Evolutionary conservation across 2,329 filamentous ascomycete genomes (phyloP), one percentile per base, ranked within the genome.

Genomic region (Colletotrichum sp.): DNA sequence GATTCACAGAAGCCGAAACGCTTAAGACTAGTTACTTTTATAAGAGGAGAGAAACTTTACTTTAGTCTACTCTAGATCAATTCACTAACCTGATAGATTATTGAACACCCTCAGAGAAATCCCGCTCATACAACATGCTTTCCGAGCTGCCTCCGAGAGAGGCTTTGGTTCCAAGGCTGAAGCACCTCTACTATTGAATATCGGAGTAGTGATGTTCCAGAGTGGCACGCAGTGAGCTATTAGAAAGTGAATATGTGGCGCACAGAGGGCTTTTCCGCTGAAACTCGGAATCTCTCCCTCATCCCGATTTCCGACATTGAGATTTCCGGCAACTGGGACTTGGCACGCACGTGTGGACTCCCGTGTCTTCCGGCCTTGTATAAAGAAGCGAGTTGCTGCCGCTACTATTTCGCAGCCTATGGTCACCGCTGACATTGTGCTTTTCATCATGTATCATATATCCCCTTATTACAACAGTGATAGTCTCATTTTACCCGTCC

Each of bases 31-130:
- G 32, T 34, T 6, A 15, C 13, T 15, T 34, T 36, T 36, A 15
- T 8, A 39, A 5, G 36, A 39, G 36, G 13, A 39, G 0, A 19
- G 4, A 19, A 5, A 39, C 4, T 39, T 1, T 1, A 16, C 6
- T 19, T 49, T n/a, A 0, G 8, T 6, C 19, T 49, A 49, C 39
- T 49, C 3, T 6, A n/a, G 39, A 44, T 49, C 19, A 9, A 30
- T 11, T 36, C 39, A n/a, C 39, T 2, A 3, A 1, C 39, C 2
- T 44, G 8, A 12, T 6, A 12, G 5, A 49, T 12, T n/a, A 19
- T 0, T n/a, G 19, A 0, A 11, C 8, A 3, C 0, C 19, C 0
- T n/a, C 19, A 4, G n/a, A 6, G 9, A 44, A 44, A n/a, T 5
- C 5, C 39, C 8, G 5, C 5, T 44, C 19, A n/a, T n/a, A 4